Evolutionary conservation across 495 filamentous ascomycete genomes (phyloP), one percentile per base, ranked within the genome.

Genomic region (Cudoniella acicularis): DNA sequence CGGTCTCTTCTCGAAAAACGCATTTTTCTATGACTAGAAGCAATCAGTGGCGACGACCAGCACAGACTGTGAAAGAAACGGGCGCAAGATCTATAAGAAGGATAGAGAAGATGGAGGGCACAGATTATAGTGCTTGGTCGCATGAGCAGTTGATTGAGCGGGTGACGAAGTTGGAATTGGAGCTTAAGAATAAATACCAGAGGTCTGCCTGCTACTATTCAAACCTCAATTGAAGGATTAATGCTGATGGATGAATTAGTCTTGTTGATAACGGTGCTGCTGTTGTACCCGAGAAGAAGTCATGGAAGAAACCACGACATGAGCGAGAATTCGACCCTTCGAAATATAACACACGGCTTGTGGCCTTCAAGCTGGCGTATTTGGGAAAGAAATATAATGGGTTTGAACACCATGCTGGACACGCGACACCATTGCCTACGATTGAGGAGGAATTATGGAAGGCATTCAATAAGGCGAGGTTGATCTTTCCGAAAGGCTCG

Each of bases 311-410:
- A 49, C 67, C 71, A 11, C 70, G 75, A 27, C 77, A 75, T 53
- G 67, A 70, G 46, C 76, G 81, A 54, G 72, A 76, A 57, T 84
- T 96, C 63, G 89, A 97, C 68, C 83, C 88, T 4, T 83, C 85
- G 1, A 89, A 86, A 66, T 95, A 97, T 74, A 77, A 79, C 27
- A 96, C 90, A 20, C 83, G 95, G 20, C 79, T 85, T 53, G 87
- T 98, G 43, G 94, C 95, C 18, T 77, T 98, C 23, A 98, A 97
- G 67, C 84, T 98, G 42, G 91, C 94, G 46, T 98, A 98, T 74
- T 77, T 98, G 17, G 94, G 94, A 30, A 88, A 89, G 64, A 77
- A 80, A 54, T 98, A 96, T 69, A 91, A 92, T 73, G 95, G 94
- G 2, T 91, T 92, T 60, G 94, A 98, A 74, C 85, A 90, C 73